Base-by-base conservation (phyloP, 352 stramenopile species). In the Phytopythium helicoides region DNA sequence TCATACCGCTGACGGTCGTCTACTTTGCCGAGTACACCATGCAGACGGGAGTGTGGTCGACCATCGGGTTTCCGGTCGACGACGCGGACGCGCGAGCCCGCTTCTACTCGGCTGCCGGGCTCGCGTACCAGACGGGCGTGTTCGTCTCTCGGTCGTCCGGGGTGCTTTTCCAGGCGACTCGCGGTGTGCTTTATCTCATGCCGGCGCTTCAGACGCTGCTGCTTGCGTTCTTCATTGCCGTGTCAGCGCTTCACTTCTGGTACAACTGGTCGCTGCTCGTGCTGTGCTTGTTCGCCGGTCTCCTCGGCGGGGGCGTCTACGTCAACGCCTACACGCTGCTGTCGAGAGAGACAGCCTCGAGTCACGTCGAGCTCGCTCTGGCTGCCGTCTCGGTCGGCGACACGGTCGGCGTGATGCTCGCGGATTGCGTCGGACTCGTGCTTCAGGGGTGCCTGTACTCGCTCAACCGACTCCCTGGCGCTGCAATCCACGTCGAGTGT, bases 11-110 rank as follows among this genome's bases (percentile, higher is more conserved):
- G 10, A 84, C 94, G 38, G 71, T 89, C 28, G 93, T 98, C 6
- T 98, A 98, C 64, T 87, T 94, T 34, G 84, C 92, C 9, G 94
- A 98, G 63, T 98, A 98, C 69, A 89, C 87, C 5, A 91, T 98
- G 64, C 91, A 98, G 67, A 91, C 85, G 1, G 94, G 92, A 23
- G 86, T 95, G 12, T 98, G 94, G 94, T 94, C 87, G 14, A 78
- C 92, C 11, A 97, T 98, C 60, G 92, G 94, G 9, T 98, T 98
- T 59, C 94, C 94, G 1, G 82, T 97, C 0, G 67, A 76, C 22
- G 82, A 73, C 58, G 63, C 73, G 31, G 57, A 62, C 0, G 80
- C 91, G 8, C 85, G 92, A 26, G 65, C 89, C 35, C 58, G 66
- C 38, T 98, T 98, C 65, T 98, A 97, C 62, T 71, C 87, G 31